These are phyloP conservation scores for Pleodorina starrii DNA, from an alignment of 139 green algal genomes.

Conservation along the genomic window DNA sequence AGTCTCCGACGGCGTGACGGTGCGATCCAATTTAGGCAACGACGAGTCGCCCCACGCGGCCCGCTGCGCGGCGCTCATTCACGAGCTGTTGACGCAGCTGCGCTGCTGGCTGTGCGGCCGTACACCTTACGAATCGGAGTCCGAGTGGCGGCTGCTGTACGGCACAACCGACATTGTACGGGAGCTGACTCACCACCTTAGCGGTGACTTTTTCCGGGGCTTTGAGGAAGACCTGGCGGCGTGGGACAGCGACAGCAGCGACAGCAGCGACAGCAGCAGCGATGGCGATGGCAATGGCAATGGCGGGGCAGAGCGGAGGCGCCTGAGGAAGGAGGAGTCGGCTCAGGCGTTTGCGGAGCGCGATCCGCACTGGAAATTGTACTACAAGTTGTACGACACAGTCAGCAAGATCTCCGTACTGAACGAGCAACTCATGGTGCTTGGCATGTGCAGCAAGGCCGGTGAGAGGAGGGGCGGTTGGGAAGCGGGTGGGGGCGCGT, in stretches of 20 bases:
- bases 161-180: not conserved
- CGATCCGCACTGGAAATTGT: constrained; percentile 1
- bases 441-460: constrained; percentile 6
- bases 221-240: not conserved
- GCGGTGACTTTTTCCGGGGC: constrained; percentile 8
- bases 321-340: not conserved
- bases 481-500: no score
- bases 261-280: not conserved
- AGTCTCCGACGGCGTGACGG: not conserved
- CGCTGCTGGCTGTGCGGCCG: not conserved
- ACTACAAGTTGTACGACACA: constrained; percentile 30
- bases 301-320: not conserved
- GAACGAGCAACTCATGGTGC: constrained; percentile 16
- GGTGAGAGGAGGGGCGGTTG: not conserved
- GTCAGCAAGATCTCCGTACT: not conserved
- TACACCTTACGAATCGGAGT: constrained; percentile 17
- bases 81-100: not conserved
- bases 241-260: constrained; percentile 13
- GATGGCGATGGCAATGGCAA: no score
- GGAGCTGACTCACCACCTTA: not conserved
- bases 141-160: constrained; percentile 23
- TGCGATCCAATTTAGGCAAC: constrained; percentile 13
- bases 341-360: not conserved
- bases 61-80: not conserved
- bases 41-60: not conserved